phyloP scores from a whole-genome alignment of 192 early-diverging fungal species.

The Entomortierella lignicola region DNA sequence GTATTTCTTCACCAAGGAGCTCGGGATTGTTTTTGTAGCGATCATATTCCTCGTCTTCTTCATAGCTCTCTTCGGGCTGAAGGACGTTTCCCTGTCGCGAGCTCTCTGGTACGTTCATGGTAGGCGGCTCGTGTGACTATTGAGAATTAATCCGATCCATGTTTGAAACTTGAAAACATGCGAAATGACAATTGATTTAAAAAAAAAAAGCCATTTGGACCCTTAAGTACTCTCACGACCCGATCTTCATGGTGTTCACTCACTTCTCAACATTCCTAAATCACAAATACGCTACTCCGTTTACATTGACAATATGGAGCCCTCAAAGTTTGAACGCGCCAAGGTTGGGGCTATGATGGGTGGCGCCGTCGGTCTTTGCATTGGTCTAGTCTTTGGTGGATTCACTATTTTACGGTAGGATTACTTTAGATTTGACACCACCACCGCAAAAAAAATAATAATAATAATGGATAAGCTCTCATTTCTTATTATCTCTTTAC shows the following conservation, averaged over 20 bases:
- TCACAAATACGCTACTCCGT: too few relatives aligned
- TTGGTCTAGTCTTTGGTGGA: conserved; percentile 70
- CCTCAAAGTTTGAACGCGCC: conserved; percentile 65
- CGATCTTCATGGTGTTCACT: too few relatives aligned
- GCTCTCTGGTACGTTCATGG: too few relatives aligned
- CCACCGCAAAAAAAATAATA: not conserved
- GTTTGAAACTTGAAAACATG: too few relatives aligned
- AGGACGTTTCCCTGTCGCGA: not conserved
- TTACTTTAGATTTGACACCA: not conserved
- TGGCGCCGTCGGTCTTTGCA: conserved; percentile 69
- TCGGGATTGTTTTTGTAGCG: conserved; percentile 46
- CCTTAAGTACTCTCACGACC: too few relatives aligned
- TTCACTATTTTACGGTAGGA: conserved; percentile 61
- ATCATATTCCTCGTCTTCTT: conserved; percentile 27
- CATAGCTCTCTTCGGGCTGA: not conserved
- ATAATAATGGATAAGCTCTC: not conserved
- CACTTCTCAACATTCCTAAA: too few relatives aligned
- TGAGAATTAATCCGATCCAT: too few relatives aligned
- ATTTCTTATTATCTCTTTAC: not conserved
- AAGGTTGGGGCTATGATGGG: conserved; percentile 76
- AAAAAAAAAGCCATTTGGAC: too few relatives aligned
- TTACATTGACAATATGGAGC: conserved; percentile 57
- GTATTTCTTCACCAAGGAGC: conserved; percentile 15
- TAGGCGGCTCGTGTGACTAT: too few relatives aligned
- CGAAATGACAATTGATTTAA: too few relatives aligned